Conservation (phyloP, 164 flowering plant species). For the Warburgia ugandensis region DNA sequence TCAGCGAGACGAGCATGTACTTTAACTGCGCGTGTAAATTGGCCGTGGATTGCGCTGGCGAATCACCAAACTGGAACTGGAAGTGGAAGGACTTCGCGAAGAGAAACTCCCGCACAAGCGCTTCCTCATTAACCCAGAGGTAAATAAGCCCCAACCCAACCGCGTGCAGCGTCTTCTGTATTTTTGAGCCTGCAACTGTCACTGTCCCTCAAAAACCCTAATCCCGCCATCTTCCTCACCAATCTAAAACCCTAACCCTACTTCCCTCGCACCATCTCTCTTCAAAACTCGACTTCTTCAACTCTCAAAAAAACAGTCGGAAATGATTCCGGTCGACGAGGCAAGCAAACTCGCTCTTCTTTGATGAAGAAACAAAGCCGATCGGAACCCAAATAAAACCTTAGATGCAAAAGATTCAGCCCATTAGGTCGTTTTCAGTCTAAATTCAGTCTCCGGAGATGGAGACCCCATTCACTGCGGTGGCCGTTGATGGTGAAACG, state of each 20-base stretch:
- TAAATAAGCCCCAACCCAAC: neutral
- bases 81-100: too few species aligned
- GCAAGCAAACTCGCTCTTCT: neutral
- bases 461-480: conserved; percentile 13
- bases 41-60: too few species aligned
- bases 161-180: neutral
- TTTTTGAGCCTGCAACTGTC: conserved; percentile 5
- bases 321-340: neutral
- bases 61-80: too few species aligned
- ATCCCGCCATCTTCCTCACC: conserved; percentile 2
- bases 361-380: neutral
- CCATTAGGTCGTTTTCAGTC: neutral
- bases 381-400: too few species aligned
- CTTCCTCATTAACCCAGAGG: too few species aligned
- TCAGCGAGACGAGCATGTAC: too few species aligned
- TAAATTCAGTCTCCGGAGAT: conserved; percentile 5
- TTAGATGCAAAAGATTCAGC: neutral
- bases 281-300: too few species aligned
- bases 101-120: too few species aligned
- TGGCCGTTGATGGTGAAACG: conserved; percentile 1
- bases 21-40: too few species aligned
- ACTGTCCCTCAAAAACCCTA: conserved; percentile 3
- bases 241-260: conserved; percentile 2
- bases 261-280: too few species aligned
- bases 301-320: too few species aligned